phyloP scores from a whole-genome alignment of 2,329 filamentous ascomycete species.

The Paecilomyces niveus region DNA sequence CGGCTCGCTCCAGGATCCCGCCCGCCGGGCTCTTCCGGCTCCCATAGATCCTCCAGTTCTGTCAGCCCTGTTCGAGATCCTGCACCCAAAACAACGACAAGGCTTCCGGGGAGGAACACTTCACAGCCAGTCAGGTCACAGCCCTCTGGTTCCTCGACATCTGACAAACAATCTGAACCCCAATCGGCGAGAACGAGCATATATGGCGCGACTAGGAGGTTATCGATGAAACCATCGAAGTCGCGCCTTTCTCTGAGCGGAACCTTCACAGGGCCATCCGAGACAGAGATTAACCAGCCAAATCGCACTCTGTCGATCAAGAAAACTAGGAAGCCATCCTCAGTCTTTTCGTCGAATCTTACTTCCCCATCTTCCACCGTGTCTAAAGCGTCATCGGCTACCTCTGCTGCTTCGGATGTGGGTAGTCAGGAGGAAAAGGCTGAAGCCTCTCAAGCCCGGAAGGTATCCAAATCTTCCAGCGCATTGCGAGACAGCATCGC shows the following conservation, averaged over 20 bases:
- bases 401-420: slow-evolving; percentile 22
- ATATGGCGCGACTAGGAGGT: slow-evolving; percentile 41
- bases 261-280: slow-evolving; percentile 50
- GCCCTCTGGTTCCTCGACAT: slow-evolving; percentile 2
- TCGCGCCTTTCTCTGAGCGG: slow-evolving; percentile 48
- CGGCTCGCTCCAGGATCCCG: slow-evolving; percentile 28
- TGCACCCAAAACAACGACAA: background rate
- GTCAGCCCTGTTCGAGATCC: slow-evolving; percentile 2
- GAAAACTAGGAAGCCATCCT: slow-evolving; percentile 29
- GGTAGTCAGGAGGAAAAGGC: slow-evolving; percentile 19
- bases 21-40: slow-evolving; percentile 17
- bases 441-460: slow-evolving; percentile 29
- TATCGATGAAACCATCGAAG: slow-evolving; percentile 42
- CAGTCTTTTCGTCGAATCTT: slow-evolving; percentile 19
- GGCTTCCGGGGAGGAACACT: slow-evolving; percentile 8
- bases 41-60: slow-evolving; percentile 7
- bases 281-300: slow-evolving; percentile 19
- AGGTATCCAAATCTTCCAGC: slow-evolving; percentile 62
- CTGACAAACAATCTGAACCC: slow-evolving; percentile 10
- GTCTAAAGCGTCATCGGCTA: slow-evolving; percentile 24
- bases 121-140: slow-evolving; percentile 7
- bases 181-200: slow-evolving; percentile 11
- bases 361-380: slow-evolving; percentile 23
- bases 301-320: slow-evolving; percentile 33
- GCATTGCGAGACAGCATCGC: slow-evolving; percentile 86